phyloP scores from a whole-genome alignment of 2,329 filamentous ascomycete genomes.

The Pseudodiploospora longispora region DNA sequence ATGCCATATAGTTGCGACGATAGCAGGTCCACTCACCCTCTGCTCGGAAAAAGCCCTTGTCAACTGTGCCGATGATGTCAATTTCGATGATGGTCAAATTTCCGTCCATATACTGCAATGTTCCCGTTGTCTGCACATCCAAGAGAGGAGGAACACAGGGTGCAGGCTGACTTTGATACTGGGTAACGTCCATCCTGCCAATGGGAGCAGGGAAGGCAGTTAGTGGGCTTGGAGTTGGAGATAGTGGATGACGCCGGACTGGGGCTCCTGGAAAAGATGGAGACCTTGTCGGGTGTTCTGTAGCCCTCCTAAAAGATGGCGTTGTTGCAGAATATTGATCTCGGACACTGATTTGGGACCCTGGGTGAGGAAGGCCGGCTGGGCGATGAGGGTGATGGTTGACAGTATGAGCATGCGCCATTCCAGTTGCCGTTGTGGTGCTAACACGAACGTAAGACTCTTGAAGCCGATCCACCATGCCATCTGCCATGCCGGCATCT shows the following conservation, averaged over 20 bases:
- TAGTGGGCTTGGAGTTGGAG: conserved; percentile 42
- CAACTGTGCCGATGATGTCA: conserved; percentile 71
- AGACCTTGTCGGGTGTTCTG: conserved; percentile 43
- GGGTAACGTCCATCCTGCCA: conserved; percentile 42
- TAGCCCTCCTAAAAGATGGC: conserved; percentile 40
- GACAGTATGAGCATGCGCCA: conserved; percentile 46
- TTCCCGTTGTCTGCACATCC: conserved; percentile 44
- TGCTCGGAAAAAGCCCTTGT: conserved; percentile 79
- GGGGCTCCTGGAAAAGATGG: conserved; percentile 39
- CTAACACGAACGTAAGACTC: conserved; percentile 20
- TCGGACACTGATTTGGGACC: conserved; percentile 39
- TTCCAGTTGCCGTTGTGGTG: conserved; percentile 44
- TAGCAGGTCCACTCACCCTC: conserved; percentile 91
- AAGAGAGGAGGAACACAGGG: conserved; percentile 46
- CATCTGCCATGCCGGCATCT: too few relatives aligned
- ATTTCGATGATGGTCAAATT: conserved; percentile 49
- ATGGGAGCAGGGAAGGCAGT: conserved; percentile 34
- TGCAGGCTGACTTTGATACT: conserved; percentile 25
- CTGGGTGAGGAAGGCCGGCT: conserved; percentile 44
- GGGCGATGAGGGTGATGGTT: conserved; percentile 34
- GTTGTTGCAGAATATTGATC: conserved; percentile 46
- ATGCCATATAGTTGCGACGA: conserved; percentile 82
- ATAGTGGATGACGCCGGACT: conserved; percentile 44
- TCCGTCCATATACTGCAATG: conserved; percentile 52
- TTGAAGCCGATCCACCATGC: too few relatives aligned